Evolutionary conservation across 2,329 filamentous ascomycete genomes (phyloP), one percentile per base, ranked within the genome.

Genomic region (Arthrobotrys pseudoclavata): DNA sequence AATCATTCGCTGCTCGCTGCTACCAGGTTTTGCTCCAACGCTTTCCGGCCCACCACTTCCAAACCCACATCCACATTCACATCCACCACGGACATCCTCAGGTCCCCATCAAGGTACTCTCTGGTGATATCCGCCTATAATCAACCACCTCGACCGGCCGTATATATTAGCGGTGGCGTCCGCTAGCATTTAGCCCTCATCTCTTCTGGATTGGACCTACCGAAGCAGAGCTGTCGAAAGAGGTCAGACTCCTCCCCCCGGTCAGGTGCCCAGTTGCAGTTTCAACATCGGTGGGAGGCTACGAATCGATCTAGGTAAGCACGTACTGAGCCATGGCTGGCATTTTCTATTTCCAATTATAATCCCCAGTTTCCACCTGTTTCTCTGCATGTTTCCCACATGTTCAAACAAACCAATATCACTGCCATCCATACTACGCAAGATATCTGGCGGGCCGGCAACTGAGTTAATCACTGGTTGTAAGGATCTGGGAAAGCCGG

Each of bases 141-240:
- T 1, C 24, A 29, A 37, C 66, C 31, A 47, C 29, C 40, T 50
- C 45, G 29, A 42, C 66, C 20, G 22, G 15, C 37, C 15, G 48
- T 2, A 52, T 20, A 18, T 20, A 18, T 4, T 50, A 29, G 24
- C 15, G n/a, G 42, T 62, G 53, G 53, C 66, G 53, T 61, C n/a
- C 10, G 37, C 24, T 24, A n/a, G 37, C 52, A 69, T 50, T 34
- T 26, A 55, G 45, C 55, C 57, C n/a, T 48, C 50, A 50, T 47
- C 42, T 53, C 37, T 42, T 18, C 61, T 64, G 50, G 69, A 66
- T 71, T 71, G 68, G 57, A 63, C 57, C 45, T 69, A 34, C 66
- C 66, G 31, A 40, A 69, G 29, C 15, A 26, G 57, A 60, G 22
- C 34, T 31, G 24, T 42, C 37, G 20, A 57, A 31, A 10, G 13